phyloP scores from a whole-genome alignment of 495 filamentous ascomycete species.

The Cercophora newfieldiana region DNA sequence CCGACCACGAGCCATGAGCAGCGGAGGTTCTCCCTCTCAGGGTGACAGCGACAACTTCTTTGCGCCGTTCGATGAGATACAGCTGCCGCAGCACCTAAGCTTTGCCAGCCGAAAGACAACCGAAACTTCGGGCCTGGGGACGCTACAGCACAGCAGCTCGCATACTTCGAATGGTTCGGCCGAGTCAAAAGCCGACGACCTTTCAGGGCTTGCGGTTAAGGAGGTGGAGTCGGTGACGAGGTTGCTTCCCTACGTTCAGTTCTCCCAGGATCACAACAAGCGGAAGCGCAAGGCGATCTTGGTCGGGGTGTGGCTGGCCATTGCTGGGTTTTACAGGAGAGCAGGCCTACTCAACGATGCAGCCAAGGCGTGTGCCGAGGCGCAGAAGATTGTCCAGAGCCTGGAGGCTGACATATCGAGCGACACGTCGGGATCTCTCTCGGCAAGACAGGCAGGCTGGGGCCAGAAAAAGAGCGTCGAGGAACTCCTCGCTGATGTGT shows the following conservation, averaged over 20 bases:
- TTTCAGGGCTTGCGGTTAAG: conserved; percentile 18
- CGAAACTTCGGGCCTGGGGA: conserved; percentile 9
- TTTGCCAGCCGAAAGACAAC: conserved; percentile 29
- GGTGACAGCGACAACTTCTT: conserved; percentile 43
- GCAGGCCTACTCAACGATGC: conserved; percentile 77
- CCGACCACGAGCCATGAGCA: conserved; percentile 38
- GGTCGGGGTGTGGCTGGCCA: conserved; percentile 84
- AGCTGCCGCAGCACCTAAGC: conserved; percentile 38
- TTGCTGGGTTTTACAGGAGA: conserved; percentile 81
- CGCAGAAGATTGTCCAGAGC: conserved; percentile 62
- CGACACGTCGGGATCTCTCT: conserved; percentile 47
- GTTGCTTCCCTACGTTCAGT: conserved; percentile 49
- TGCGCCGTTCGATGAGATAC: conserved; percentile 38
- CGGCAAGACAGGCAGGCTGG: conserved; percentile 65
- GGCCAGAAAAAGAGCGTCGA: conserved; percentile 72
- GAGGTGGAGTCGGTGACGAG: conserved; percentile 28
- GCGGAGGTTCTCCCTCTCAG: conserved; percentile 29
- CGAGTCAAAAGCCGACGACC: conserved; percentile 17
- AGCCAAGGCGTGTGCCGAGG: conserved; percentile 75
- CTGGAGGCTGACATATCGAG: conserved; percentile 56
- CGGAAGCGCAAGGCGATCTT: conserved; percentile 63
- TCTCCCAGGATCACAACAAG: conserved; percentile 50
- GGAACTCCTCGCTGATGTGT: conserved; percentile 78
- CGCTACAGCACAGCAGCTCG: conserved; percentile 35
- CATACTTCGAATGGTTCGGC: conserved; percentile 27